Conservation (phyloP, 306 rosid genomes). For the Cucurbita maxima region DNA sequence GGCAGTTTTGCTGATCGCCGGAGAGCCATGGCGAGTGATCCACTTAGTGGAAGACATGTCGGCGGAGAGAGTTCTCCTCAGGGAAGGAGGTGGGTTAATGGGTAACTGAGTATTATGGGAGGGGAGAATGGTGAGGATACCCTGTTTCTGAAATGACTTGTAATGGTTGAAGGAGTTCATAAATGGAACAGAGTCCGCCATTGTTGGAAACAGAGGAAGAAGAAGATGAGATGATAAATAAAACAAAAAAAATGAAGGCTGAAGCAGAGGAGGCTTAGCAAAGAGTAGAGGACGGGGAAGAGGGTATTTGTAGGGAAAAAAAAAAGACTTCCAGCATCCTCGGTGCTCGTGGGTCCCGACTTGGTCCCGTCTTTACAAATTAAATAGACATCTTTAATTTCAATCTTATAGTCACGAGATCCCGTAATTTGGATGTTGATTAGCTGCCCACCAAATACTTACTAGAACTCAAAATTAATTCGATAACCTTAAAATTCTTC, state of each 20-base stretch:
- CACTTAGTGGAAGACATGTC: constrained; percentile 85
- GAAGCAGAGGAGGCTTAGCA: constrained; percentile 33
- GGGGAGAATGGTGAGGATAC: constrained; percentile 53
- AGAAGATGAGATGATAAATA: not conserved
- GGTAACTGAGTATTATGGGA: constrained; percentile 20
- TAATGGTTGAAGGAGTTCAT: not conserved
- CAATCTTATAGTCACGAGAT: no score
- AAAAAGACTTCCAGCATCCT: no score
- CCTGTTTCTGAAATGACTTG: constrained; percentile 25
- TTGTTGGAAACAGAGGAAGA: not conserved
- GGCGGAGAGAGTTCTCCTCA: constrained; percentile 71
- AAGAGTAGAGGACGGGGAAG: constrained; percentile 16
- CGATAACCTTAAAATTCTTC: no score
- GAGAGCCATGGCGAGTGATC: constrained; percentile 34
- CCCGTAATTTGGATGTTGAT: no score
- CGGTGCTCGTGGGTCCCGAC: no score
- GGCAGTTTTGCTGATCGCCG: constrained; percentile 37
- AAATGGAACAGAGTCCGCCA: not conserved
- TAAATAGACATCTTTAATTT: no score
- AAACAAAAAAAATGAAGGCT: constrained; percentile 16
- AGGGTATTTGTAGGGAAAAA: constrained; percentile 51
- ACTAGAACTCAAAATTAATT: no score
- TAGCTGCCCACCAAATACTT: no score
- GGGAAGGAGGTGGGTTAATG: constrained; percentile 19
- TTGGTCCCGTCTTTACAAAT: no score